Conservation (phyloP, 2,329 filamentous ascomycete genomes). For the Claviceps fusiformis region DNA sequence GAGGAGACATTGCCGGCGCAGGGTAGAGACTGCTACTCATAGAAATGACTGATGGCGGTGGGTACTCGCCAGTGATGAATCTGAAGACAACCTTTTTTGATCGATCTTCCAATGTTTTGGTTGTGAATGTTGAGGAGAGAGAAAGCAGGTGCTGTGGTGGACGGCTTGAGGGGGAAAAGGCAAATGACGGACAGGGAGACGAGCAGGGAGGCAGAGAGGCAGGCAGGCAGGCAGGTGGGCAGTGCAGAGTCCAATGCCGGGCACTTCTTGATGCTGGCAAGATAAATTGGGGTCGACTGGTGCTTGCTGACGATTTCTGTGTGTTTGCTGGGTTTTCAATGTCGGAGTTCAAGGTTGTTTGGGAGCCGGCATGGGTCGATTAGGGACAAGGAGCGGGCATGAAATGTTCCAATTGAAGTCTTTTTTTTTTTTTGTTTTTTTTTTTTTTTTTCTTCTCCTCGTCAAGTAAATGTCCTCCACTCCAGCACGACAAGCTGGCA, state of each 20-base stretch:
- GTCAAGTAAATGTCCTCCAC: neutral
- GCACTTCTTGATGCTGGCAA: neutral
- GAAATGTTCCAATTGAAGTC: neutral
- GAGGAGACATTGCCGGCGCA: constrained; percentile 4
- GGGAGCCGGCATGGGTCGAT: neutral
- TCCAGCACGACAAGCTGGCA: neutral
- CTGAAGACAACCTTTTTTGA: too few species aligned
- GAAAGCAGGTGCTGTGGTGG: neutral
- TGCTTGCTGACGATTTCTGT: constrained; percentile 2
- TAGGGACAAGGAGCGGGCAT: neutral
- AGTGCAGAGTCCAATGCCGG: neutral
- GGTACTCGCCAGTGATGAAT: neutral
- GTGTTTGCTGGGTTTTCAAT: neutral
- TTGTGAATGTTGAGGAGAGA: neutral
- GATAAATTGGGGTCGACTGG: neutral
- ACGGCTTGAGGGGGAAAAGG: neutral
- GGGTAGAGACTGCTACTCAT: constrained; percentile 1
- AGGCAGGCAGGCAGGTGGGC: neutral
- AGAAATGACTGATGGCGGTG: neutral
- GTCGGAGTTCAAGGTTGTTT: neutral
- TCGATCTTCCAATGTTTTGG: neutral
- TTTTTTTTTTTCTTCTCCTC: neutral
- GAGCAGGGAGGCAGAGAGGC: too few species aligned
- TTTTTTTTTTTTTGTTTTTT: too few species aligned
- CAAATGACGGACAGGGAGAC: neutral